Base-by-base conservation (phyloP, 2,329 filamentous ascomycete genomes). In the Fusarium sambucinum region DNA sequence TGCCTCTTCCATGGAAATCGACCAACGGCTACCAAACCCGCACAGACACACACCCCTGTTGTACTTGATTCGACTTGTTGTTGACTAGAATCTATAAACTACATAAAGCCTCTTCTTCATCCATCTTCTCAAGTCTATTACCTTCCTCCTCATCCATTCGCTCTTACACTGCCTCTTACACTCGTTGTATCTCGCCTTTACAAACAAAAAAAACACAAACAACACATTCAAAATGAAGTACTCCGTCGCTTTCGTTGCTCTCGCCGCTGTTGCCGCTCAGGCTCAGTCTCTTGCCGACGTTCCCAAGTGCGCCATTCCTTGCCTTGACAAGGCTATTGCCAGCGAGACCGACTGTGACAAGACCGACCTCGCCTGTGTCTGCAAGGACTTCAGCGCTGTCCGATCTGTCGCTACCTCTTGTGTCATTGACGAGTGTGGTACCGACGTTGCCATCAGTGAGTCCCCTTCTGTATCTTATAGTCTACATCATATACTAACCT, bases 361-460 rank as follows among this genome's bases (percentile, higher is more conserved):
- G 33, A 71, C 70, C 57, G 80, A 82, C 73, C 71, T 73, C 59
- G 51, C 68, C 41, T 82, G 81, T 60, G 64, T 79, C 70, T 77
- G 78, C 72, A 63, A 74, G 58, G 73, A 75, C 76, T 76, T 81
- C 68, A 60, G 66, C 33, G 53, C 63, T 16, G 61, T 82, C 73
- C 75, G 76, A 65, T 53, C 59, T 38, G 66, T 55, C 33, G 78
- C 78, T 66, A 79, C 77, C 46, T 14, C 42, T 57, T 82, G 80
- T 63, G 77, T 82, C 56, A 62, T 82, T 57, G 45, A 63, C 5
- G 67, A 74, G 55, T 82, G 80, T 67, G 79, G 79, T 61, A 41
- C 74, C 41, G 77, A 79, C 33, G 72, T 73, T 59, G 79, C 80
- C 71, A 29, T 81, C 52, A 74, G 80, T 82, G 78, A 48, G 80